phyloP scores from a whole-genome alignment of 2,329 filamentous ascomycete genomes.

The Neofusicoccum sp. region DNA sequence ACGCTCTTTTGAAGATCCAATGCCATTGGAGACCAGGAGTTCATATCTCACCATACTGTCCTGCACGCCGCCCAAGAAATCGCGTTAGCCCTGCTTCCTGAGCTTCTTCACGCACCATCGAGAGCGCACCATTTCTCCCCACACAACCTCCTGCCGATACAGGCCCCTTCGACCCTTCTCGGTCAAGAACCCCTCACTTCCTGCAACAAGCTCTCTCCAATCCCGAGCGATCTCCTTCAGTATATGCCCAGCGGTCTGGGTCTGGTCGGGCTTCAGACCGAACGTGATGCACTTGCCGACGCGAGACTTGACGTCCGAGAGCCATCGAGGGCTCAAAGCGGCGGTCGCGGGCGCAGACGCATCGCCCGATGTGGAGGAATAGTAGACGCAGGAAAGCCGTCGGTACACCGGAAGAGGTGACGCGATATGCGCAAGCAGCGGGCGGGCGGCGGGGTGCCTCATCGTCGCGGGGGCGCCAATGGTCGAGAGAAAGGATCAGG shows the following conservation, averaged over 20 bases:
- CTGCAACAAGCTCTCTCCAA: slow-evolving; percentile 71
- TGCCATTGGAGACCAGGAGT: not conserved
- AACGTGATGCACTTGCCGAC: slow-evolving; percentile 75
- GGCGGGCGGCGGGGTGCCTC: slow-evolving; percentile 5
- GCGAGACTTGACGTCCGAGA: slow-evolving; percentile 64
- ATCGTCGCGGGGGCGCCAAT: slow-evolving; percentile 1
- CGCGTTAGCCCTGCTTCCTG: slow-evolving; percentile 26
- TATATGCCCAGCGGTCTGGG: slow-evolving; percentile 49
- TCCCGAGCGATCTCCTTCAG: slow-evolving; percentile 40
- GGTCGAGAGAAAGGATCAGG: not conserved
- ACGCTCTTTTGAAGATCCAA: not conserved
- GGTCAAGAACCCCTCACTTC: slow-evolving; percentile 73
- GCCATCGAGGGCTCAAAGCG: slow-evolving; percentile 60
- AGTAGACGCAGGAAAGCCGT: slow-evolving; percentile 5
- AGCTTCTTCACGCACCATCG: not conserved
- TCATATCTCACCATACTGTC: slow-evolving; percentile 53
- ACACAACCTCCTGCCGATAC: slow-evolving; percentile 66
- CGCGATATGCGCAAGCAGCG: slow-evolving; percentile 8
- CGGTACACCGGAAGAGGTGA: slow-evolving; percentile 2
- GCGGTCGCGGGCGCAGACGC: slow-evolving; percentile 26
- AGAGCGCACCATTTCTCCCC: slow-evolving; percentile 76
- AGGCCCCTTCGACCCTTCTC: slow-evolving; percentile 61
- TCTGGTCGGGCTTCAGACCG: slow-evolving; percentile 61
- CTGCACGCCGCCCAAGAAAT: slow-evolving; percentile 28
- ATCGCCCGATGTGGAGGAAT: slow-evolving; percentile 5